Base-by-base conservation (phyloP, 2,329 filamentous ascomycete genomes). In the Didymella segeticola region DNA sequence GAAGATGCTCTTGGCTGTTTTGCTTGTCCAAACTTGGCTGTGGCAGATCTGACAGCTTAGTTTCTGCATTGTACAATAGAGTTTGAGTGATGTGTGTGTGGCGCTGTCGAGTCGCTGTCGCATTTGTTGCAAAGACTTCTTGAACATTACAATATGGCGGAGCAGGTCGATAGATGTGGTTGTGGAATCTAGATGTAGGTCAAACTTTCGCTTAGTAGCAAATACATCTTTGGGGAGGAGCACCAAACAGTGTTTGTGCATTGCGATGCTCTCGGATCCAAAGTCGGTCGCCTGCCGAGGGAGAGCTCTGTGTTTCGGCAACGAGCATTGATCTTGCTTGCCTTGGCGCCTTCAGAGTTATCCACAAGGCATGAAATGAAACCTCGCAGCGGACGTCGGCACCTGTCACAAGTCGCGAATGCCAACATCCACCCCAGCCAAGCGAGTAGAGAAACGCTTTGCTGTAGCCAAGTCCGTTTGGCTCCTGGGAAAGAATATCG, bases 1-100 rank as follows among this genome's bases (percentile, higher is more conserved):
- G 36, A 22, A 26, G 5, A 31, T 15, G 43, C 12, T n/a, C 48
- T 53, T 68, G 61, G 46, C 59, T 57, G 43, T 62, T 59, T 58
- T 70, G 69, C 51, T 70, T 68, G 46, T 67, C 61, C 23, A 43
- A 48, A 25, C 66, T 63, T 53, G 60, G 61, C 41, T 67, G 63
- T 47, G 64, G 56, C 38, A 58, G 62, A 48, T 66, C 61, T 53
- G 47, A 52, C 39, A 59, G 57, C 31, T 39, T 56, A 43, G 46
- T 60, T 59, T 33, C 5, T 23, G 20, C 34, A 6, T 12, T n/a
- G 11, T 37, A 42, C 26, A 27, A 61, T 62, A 42, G 29, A 27
- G 61, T 62, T 29, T 67, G 70, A 29, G 33, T 47, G 26, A 36
- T 39, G 26, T 43, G 5, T 47, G 50, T 47, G 50, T 47, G 50